Percentiles rank a stretch among this genome's conserved stretches.
Evolutionary conservation across 768 basidiomycete species (phyloP).

Genomic region (Lentinus tigrinus): DNA sequence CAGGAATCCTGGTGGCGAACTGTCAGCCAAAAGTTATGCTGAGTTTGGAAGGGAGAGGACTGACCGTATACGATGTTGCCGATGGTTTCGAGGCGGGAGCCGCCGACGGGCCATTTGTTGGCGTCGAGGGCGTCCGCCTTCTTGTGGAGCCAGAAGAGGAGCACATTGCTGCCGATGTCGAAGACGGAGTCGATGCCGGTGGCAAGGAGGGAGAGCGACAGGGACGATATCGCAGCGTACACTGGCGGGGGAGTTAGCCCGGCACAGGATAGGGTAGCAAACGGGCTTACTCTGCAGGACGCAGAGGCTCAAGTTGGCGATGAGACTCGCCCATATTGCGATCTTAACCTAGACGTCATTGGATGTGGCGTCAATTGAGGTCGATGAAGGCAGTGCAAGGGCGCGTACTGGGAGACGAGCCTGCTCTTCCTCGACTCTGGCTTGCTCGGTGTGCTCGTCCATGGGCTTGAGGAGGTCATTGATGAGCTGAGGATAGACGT

Average conservation of each 20-base stretch:
- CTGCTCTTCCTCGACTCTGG: constrained; percentile 63
- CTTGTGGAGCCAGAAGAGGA: constrained; percentile 78
- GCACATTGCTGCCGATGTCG: constrained; percentile 79
- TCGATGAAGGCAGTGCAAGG: background rate
- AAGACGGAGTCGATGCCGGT: constrained; percentile 88
- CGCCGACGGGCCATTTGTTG: constrained; percentile 91
- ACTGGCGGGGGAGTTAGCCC: constrained; percentile 42
- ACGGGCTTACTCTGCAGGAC: constrained; percentile 64
- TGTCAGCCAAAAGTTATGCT: background rate
- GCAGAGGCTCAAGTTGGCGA: constrained; percentile 71
- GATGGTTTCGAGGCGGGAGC: constrained; percentile 86
- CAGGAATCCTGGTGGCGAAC: constrained; percentile 45
- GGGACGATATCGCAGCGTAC: constrained; percentile 86
- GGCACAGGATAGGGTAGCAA: constrained; percentile 1
- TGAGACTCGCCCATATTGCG: constrained; percentile 82
- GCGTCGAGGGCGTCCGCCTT: constrained; percentile 69
- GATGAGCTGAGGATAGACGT: constrained; percentile 60
- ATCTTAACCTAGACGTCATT: constrained; percentile 68
- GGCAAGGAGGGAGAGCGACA: constrained; percentile 83
- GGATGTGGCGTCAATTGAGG: background rate
- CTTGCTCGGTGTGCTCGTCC: constrained; percentile 85
- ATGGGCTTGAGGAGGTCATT: constrained; percentile 85
- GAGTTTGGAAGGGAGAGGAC: background rate
- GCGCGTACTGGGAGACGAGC: constrained; percentile 58
- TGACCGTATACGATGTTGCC: constrained; percentile 85